Evolutionary conservation across 1,284 basidiomycete genomes (phyloP), one percentile per base, ranked within the genome.

Genomic region (Malassezia brasiliensis): DNA sequence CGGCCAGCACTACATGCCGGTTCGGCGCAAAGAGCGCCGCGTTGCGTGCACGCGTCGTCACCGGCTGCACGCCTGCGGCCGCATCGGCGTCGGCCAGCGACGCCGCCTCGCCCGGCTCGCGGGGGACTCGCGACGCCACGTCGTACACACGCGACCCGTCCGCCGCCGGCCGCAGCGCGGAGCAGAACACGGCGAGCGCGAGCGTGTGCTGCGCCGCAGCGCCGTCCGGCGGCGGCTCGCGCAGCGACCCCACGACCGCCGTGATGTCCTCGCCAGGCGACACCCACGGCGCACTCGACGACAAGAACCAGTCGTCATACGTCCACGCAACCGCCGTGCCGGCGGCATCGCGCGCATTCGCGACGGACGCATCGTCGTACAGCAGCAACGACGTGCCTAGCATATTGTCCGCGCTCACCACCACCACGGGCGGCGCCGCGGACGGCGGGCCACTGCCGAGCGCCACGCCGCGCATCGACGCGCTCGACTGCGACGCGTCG

Each of bases 251-350:
- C 8, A 53, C 45, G 14, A 53, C 40, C 32, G 47, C 47, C 34
- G 47, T 48, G 14, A 48, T 22, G 19, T 48, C 35, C 15, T 48
- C 47, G n/a, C 36, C 47, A 35, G 9, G 6, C 9, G 31, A 6
- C 12, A 12, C 8, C 11, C 22, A 22, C 3, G 19, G 34, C 20
- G 35, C 35, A 17, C 19, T 19, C 7, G 34, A 17, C 30, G 49
- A 48, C 10, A 47, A 14, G 37, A 38, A 51, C 54, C 54, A 56
- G 38, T 51, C 47, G 25, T 56, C 54, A 42, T 47, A 56, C 39
- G 54, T 51, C 20, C 48, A 51, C 6, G 54, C 54, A 15, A 56
- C 44, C 31, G 25, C 30, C 17, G 49, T 50, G 10, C 11, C 11
- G 38, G 10, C n/a, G 12, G 22, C 25, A 5, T 40, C 35, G 31